Evolutionary conservation across 2,329 filamentous ascomycete species (phyloP), one percentile per base, ranked within the genome.

Genomic region (Colletotrichum sp.): DNA sequence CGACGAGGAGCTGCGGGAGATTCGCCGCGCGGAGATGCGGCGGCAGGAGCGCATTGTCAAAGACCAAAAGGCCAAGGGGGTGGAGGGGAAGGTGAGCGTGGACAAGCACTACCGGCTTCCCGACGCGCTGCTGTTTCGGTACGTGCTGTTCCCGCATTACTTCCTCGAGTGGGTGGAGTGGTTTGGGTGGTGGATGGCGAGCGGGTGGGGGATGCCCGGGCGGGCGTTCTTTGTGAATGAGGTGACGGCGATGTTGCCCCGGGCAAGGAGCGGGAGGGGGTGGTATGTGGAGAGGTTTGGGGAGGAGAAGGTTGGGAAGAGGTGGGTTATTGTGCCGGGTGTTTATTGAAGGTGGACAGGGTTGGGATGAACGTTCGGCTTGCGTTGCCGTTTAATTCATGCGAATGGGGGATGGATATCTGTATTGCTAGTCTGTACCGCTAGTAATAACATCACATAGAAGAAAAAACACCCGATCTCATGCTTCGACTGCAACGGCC

Each of bases 101-200:
- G 90, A 94, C 61, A 98, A 97, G 86, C 91, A 98, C 77, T 99
- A 99, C 83, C 92, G 94, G 86, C 91, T 99, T 68, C 97, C 97
- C 0, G 88, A 95, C 81, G 93, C 93, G 67, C 96, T 96, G 1
- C 85, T 98, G 66, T 99, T 99, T 85, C 89, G 90, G 78, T 93
- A 93, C 80, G 91, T 98, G 82, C 89, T 99, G 75, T 98, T 94
- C 84, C 96, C 97, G 79, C 97, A 99, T 84, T 99, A 98, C 84
- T 88, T 98, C n/a, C 94, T 93, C 82, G 97, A 99, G 86, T 99
- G 97, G 97, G 83, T 98, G 69, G 97, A 99, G 88, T 99, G 97
- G 97, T 84, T 90, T 5, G 97, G 97, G 0, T 99, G 96, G 84
- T 96, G 93, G 88, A 90, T 98, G 83, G 90, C 94, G 79, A 90